A percentile compares a stretch with the other conserved stretches of the same genome.
These are phyloP conservation scores for Avena atlantica DNA, from an alignment of 176 grass and related monocot species.

Conservation along the genomic window DNA sequence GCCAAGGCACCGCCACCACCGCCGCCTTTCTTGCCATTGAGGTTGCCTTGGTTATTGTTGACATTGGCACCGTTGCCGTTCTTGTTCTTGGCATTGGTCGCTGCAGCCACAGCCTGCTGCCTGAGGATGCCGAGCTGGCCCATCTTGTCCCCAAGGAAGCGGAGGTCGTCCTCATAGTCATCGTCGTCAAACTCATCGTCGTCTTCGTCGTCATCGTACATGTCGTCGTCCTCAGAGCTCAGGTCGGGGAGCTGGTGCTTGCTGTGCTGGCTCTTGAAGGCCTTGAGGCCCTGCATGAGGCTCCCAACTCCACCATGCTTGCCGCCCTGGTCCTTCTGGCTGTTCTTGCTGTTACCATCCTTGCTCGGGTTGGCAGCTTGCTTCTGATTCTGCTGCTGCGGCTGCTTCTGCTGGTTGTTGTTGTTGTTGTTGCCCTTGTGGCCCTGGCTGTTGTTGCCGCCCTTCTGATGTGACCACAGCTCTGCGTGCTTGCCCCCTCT, in stretches of 20 bases:
- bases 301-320: conserved; percentile 65
- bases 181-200: conserved; percentile 76
- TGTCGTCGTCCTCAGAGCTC: conserved; percentile 72
- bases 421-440: conserved; percentile 57
- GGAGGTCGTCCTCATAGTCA: conserved; percentile 67
- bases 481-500: conserved; percentile 89
- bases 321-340: conserved; percentile 61
- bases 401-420: conserved; percentile 54
- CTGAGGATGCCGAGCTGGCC: conserved; percentile 69
- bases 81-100: conserved; percentile 52
- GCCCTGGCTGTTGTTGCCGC: conserved; percentile 57
- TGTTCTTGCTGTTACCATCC: conserved; percentile 54
- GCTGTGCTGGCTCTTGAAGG: conserved; percentile 90
- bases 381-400: conserved; percentile 54
- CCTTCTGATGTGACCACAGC: conserved; percentile 79
- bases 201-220: conserved; percentile 70
- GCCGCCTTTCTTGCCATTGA: conserved; percentile 50
- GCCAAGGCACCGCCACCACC: not conserved
- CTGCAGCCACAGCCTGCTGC: conserved; percentile 32
- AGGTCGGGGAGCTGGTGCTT: conserved; percentile 60
- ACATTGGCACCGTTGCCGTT: conserved; percentile 37
- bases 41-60: conserved; percentile 48
- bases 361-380: conserved; percentile 55
- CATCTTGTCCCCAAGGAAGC: conserved; percentile 73
- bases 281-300: conserved; percentile 88